Evolutionary conservation across 2,329 filamentous ascomycete genomes (phyloP), one percentile per base, ranked within the genome.

Genomic region (Calonectria crousiana): DNA sequence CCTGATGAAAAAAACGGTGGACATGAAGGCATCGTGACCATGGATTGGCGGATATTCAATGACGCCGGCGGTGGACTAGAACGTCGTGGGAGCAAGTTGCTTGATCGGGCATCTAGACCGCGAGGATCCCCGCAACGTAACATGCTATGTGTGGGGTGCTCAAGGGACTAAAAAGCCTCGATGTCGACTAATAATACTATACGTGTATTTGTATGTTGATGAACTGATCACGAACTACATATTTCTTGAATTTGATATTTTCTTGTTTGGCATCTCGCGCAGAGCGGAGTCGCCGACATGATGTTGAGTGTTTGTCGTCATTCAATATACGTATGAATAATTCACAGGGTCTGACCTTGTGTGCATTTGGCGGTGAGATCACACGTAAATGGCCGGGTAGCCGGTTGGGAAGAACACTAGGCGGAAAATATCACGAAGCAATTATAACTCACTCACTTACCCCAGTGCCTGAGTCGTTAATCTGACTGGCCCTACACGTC

Each of bases 1-100:
- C 78, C 74, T 68, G 70, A 66, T 44, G 70, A 56, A 41, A 67
- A 67, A 75, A 75, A 70, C 62, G 77, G 74, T 72, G 41, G 74
- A 44, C 67, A 73, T 73, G 69, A 60, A 65, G 71, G 76, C 67
- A 79, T 78, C 26, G 53, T 28, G 47, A 41, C 44, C 56, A 44
- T 52, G 78, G 79, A 79, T 79, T 79, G 78, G 78, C 70, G 72
- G 78, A 75, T 76, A 71, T 76, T 75, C 49, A 73, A 26, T 64
- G 60, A 69, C 62, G 75, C 67, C 69, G 51, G 72, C 26, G 71
- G 70, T 64, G 69, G 71, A 72, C 58, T 62, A 64, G 49, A 65
- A 28, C 44, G 44, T 73, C 68, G 64, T 67, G 73, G 58, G 44
- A 74, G 66, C 67, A 65, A 71, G 56, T 72, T 79, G 66, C 78